Base-by-base conservation (phyloP, 257 asterid species). In the Fraxinus pennsylvanica region DNA sequence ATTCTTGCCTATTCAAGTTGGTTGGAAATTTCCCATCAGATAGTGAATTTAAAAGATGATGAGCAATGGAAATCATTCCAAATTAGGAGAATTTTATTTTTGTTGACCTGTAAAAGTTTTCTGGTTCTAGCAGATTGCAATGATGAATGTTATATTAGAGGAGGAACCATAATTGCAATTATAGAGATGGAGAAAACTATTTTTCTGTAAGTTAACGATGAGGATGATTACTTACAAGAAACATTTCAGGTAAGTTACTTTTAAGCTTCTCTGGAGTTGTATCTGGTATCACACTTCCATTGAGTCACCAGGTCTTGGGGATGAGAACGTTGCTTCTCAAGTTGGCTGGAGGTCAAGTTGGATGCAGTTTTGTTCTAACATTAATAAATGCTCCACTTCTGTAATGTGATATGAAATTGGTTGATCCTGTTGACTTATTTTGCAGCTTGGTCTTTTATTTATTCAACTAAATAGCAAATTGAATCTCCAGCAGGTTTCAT, bases 401-500 rank as follows among this genome's bases (percentile, higher is more conserved):
- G 30, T 21, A 2, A 30, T 61, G 68, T 21, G 30, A 57, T 17
- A 52, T 1, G 4, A 59, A 1, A n/a, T 8, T n/a, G 30, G 67
- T 59, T 14, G 71, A 73, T 22, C 9, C 14, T 4, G 33, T 6
- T n/a, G 68, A 30, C 25, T 15, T 73, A 17, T 59, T 10, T 43
- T 25, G 47, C 32, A 68, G 52, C 29, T 66, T 30, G 57, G 32
- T 41, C 9, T 9, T 30, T 43, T 29, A 10, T 38, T 80, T 57
- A 30, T 50, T 43, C 52, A 59, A 57, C 43, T 73, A 30, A 32
- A 39, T 4, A 19, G 83, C 47, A 14, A 36, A 66, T 66, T 69
- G 77, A 25, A 65, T 27, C 32, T 13, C 52, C 52, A 50, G 14
- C 8, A 38, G 41, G 73, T 36, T 75, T 63, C 65, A 57, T 35